Percentiles rank a stretch among this genome's conserved stretches.
Evolutionary conservation across 345 rosid species (phyloP).

Genomic region (Abelmoschus esculentus): DNA sequence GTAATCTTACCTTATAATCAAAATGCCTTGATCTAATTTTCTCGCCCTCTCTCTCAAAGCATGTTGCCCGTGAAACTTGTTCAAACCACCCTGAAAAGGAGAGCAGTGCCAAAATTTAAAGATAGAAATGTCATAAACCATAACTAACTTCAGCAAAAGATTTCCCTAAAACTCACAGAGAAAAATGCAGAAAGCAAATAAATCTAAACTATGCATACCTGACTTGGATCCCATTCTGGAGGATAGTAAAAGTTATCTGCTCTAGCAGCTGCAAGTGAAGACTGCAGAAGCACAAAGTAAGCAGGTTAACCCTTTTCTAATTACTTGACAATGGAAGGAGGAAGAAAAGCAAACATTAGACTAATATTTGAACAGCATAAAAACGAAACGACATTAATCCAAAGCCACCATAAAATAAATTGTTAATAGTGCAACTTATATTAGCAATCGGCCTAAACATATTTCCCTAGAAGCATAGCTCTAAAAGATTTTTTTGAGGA

Average conservation of each 20-base stretch:
- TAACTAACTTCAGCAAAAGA: not conserved
- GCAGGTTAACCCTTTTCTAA: constrained; percentile 4
- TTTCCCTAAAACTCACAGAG: not conserved
- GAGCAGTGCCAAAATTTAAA: constrained; percentile 15
- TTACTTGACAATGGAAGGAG: not conserved
- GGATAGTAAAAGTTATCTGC: constrained; percentile 96
- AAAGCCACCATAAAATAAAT: not conserved
- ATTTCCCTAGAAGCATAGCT: not conserved
- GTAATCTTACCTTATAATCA: constrained; percentile 66
- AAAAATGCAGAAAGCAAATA: not conserved
- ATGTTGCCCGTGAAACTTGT: constrained; percentile 98
- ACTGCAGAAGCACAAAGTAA: constrained; percentile 35
- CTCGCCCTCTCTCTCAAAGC: constrained; percentile 88
- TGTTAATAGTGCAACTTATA: not conserved
- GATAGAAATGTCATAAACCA: not conserved
- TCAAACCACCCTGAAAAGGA: constrained; percentile 62
- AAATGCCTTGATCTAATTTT: constrained; percentile 82
- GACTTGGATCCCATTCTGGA: constrained; percentile 89
- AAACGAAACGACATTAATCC: not conserved
- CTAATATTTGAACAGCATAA: not conserved
- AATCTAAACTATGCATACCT: constrained; percentile 26
- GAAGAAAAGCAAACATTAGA: not conserved
- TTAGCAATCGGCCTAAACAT: not conserved
- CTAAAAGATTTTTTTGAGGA: not conserved
- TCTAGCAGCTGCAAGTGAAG: too few species aligned